These are phyloP conservation scores for Lactarius hengduanensis DNA, from an alignment of 768 basidiomycete genomes.

Conservation along the genomic window DNA sequence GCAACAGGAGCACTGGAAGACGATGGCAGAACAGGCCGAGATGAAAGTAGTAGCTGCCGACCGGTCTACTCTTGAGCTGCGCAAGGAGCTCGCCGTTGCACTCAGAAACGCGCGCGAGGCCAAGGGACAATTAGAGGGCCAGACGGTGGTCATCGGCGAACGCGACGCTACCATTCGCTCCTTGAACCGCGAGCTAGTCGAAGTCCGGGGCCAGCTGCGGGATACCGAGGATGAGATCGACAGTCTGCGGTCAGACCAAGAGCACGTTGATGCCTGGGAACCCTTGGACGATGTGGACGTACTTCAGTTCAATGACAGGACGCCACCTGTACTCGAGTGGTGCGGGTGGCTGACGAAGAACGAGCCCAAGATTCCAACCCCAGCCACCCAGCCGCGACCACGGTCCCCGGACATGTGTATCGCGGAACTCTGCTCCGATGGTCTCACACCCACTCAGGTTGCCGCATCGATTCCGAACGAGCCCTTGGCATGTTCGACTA, in stretches of 20 bases:
- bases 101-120: slow-evolving; percentile 6
- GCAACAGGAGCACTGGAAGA: slow-evolving; percentile 13
- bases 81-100: slow-evolving; percentile 13
- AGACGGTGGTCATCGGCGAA: neutral
- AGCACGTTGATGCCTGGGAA: neutral
- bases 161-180: slow-evolving; percentile 7
- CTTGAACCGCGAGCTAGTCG: slow-evolving; percentile 2
- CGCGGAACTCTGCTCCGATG: neutral
- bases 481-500: neutral
- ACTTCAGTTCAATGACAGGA: neutral
- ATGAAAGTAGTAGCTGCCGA: slow-evolving; percentile 1
- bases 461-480: neutral
- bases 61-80: slow-evolving; percentile 2
- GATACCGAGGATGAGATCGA: neutral
- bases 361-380: neutral
- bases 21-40: slow-evolving; percentile 5
- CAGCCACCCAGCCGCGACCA: neutral
- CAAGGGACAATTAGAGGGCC: slow-evolving; percentile 7
- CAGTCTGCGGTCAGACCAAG: neutral
- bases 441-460: neutral
- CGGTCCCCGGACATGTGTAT: slow-evolving; percentile 7
- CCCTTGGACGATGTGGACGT: neutral
- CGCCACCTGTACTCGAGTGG: slow-evolving; percentile 12
- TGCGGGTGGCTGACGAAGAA: neutral
- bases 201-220: slow-evolving; percentile 3